These are phyloP conservation scores for Tulasnella sp. DNA, from an alignment of 768 basidiomycete species.

Conservation along the genomic window DNA sequence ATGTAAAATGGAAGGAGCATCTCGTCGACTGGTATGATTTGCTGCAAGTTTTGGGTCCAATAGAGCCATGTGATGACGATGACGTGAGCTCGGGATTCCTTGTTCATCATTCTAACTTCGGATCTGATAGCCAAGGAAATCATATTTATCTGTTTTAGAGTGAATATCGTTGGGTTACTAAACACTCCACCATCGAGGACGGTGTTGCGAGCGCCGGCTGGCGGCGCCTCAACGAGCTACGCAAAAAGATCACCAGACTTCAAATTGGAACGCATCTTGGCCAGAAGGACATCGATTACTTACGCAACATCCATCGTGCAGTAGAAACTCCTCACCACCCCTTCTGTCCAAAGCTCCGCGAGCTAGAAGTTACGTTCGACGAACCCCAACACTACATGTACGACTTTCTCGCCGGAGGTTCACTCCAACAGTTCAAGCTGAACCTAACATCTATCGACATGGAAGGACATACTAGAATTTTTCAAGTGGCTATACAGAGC, in stretches of 20 bases:
- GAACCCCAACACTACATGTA: background rate
- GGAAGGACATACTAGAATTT: fast-evolving
- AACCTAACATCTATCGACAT: too few species aligned
- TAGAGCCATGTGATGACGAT: background rate
- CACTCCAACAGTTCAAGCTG: background rate
- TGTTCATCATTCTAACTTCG: too few species aligned
- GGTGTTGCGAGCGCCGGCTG: background rate
- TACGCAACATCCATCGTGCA: background rate
- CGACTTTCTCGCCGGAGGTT: background rate
- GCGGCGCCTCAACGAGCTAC: background rate
- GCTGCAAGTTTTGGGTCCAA: background rate
- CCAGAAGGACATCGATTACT: background rate
- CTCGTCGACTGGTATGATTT: background rate
- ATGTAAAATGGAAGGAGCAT: background rate
- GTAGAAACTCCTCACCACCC: background rate
- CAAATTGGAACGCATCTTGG: background rate
- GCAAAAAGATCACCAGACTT: background rate
- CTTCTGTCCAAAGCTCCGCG: background rate
- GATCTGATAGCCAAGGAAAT: background rate
- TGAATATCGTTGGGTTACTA: background rate
- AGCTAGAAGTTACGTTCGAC: background rate
- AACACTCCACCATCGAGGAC: background rate
- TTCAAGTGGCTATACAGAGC: background rate
- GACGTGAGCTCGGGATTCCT: background rate
- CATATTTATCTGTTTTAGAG: too few species aligned